Evolutionary conservation across 208 protist genomes (phyloP).

Genomic region (Crithidia fasciculata): DNA sequence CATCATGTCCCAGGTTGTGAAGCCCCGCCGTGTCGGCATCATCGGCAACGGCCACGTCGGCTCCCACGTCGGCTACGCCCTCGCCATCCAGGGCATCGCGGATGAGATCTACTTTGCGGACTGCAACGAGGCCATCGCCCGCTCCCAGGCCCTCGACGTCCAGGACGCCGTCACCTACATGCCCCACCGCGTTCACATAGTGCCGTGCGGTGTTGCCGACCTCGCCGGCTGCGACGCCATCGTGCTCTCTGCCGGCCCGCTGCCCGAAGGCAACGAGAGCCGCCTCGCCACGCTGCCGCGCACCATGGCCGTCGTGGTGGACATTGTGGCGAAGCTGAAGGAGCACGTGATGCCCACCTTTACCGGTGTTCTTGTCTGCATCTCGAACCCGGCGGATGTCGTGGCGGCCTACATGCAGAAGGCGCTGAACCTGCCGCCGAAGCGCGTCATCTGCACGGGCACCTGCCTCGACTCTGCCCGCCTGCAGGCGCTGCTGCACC

Average conservation of each 20-base stretch:
- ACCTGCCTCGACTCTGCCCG: constrained; percentile 52
- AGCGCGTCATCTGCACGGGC: constrained; percentile 54
- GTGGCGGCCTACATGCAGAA: constrained; percentile 46
- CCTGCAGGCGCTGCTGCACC: constrained; percentile 40
- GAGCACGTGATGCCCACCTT: constrained; percentile 40
- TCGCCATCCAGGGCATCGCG: constrained; percentile 43
- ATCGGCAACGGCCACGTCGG: constrained; percentile 53
- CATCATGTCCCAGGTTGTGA: constrained; percentile 18
- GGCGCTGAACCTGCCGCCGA: constrained; percentile 38
- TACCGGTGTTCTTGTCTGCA: constrained; percentile 46
- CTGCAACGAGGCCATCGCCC: constrained; percentile 36
- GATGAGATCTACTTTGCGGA: constrained; percentile 51
- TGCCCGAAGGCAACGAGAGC: constrained; percentile 35
- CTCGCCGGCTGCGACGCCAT: constrained; percentile 43
- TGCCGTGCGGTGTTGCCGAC: constrained; percentile 32
- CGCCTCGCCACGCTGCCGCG: constrained; percentile 45
- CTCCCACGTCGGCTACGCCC: constrained; percentile 50
- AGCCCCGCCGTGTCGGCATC: constrained; percentile 45
- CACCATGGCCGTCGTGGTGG: constrained; percentile 43
- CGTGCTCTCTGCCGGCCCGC: constrained; percentile 42
- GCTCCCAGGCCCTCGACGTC: constrained; percentile 47
- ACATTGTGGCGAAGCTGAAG: constrained; percentile 39
- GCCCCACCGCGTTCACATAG: constrained; percentile 37
- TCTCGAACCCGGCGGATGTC: constrained; percentile 52
- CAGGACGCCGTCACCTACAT: constrained; percentile 51